Base-by-base conservation (phyloP, 2,329 filamentous ascomycete species). In the Fusarium secorum region DNA sequence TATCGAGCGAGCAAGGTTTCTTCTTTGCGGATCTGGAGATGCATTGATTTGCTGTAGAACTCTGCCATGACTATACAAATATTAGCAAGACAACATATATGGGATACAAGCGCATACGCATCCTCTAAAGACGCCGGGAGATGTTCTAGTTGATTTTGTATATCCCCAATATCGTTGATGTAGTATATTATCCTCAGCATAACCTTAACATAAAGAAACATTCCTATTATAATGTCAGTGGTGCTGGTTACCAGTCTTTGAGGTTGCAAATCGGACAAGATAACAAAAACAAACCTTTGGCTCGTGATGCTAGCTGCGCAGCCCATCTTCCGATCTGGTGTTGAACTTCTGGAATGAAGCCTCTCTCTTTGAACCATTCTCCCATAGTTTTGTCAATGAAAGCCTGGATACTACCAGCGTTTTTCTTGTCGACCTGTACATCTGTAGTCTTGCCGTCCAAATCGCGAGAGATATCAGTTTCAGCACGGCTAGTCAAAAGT, bases 301-400 rank as follows among this genome's bases (percentile, higher is more conserved):
- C 46, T 0, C 0, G 15, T 0, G 2, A 24, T 7, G 46, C 46
- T 4, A 49, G 11, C 3, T 30, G 5, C 4, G 46, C 46, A 24
- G 46, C 30, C 46, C 46, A 49, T 0, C 46, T 30, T 11, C 4
- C 15, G 4, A 49, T 3, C 3, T 49, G 30, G 2, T 24, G 2
- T 10, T 7, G 30, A 3, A 49, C n/a, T 0, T 49, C 30, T 33
- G 11, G 3, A 2, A 4, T 0, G 7, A 49, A 49, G 0, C 0
- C 8, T 0, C 46, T 7, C 0, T 49, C 30, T 4, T 14, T 5
- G 5, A 24, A 10, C 46, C 46, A 49, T 8, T 33, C 5, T 7
- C 0, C 0, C 11, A 49, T 33, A 2, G 30, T 11, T 49, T 4
- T 15, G 4, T 33, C 5, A 1, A 49, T 0, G 4, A 33, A 49